These are phyloP conservation scores for Debaryomycetaceae sp. DNA, from an alignment of 1,139 yeast species.

Conservation along the genomic window DNA sequence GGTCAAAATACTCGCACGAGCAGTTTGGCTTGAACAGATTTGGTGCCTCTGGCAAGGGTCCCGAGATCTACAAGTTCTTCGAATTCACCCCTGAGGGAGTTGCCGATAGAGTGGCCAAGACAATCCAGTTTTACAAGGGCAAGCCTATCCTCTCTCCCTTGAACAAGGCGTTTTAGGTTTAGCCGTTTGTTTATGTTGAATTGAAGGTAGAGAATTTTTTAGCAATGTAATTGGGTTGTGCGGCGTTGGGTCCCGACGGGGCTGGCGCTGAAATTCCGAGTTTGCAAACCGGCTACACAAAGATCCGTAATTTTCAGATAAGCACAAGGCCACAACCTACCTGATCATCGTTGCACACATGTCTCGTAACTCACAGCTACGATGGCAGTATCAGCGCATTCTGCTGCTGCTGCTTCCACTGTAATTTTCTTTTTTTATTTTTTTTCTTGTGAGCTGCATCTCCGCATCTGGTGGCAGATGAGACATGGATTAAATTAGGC, in stretches of 20 bases:
- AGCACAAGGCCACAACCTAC: too few relatives aligned
- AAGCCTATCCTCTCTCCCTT: constrained; percentile 69
- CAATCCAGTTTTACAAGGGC: constrained; percentile 82
- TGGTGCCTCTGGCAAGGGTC: constrained; percentile 96
- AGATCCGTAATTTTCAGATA: too few relatives aligned
- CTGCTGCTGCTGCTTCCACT: neutral
- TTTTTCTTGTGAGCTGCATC: neutral
- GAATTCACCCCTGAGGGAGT: constrained; percentile 94
- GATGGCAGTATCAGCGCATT: too few relatives aligned
- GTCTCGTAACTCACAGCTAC: too few relatives aligned
- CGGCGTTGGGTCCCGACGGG: too few relatives aligned
- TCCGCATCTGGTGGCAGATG: constrained; percentile 6
- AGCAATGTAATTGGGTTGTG: too few relatives aligned
- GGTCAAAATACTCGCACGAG: constrained; percentile 96
- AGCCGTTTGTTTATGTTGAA: too few relatives aligned
- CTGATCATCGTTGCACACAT: too few relatives aligned
- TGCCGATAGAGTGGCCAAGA: constrained; percentile 79
- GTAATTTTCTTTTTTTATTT: neutral
- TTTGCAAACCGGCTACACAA: too few relatives aligned
- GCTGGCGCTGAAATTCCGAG: too few relatives aligned
- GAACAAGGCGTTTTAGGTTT: constrained; percentile 73
- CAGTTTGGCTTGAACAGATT: constrained; percentile 94
- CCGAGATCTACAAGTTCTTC: constrained; percentile 75
- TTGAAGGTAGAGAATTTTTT: too few relatives aligned
- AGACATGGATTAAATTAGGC: constrained; percentile 3